Base-by-base conservation (phyloP, 2,329 filamentous ascomycete species). In the Ophiosphaerella herpotricha region DNA sequence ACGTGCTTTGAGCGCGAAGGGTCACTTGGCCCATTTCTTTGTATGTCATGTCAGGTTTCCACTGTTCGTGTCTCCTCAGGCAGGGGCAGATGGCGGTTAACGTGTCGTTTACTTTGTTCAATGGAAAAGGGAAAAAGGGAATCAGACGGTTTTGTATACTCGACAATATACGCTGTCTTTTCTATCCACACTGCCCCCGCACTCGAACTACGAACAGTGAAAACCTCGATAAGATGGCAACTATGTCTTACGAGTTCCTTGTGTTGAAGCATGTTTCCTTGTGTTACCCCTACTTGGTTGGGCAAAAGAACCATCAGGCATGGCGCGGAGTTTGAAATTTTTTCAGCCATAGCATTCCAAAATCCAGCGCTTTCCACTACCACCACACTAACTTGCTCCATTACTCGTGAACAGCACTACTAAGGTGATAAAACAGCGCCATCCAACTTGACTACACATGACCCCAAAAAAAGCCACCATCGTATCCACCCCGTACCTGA, bases 131-230 rank as follows among this genome's bases (percentile, higher is more conserved):
- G 31, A 52, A 46, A 49, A 50, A 33, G 41, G 40, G 35, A 46
- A 36, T 40, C 42, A 51, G 36, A 23, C 55, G 48, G 50, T 43
- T 50, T n/a, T n/a, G n/a, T 29, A 29, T 11, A 11, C 21, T 38
- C 53, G 60, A 51, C 61, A 64, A 66, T 64, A 59, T 52, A 66
- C 45, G 43, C 60, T 60, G 56, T 62, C 58, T 55, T 34, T 45
- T 52, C 44, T 43, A 39, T 42, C 36, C 6, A 43, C 39, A 26
- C 36, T 31, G 14, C 33, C 16, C 32, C 31, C 13, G n/a, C 29
- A 8, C 32, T n/a, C 35, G 43, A 29, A 39, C 31, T 39, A 21
- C 26, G 39, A 45, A 39, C 32, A 33, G 35, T 35, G 43, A 47
- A 12, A 24, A 23, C 13, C 26, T 29, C 8, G 23, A 37, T 35